Percentiles rank a stretch among this genome's conserved stretches.
Evolutionary conservation across 1,284 basidiomycete genomes (phyloP).

Genomic region (Heterobasidion parviporum): DNA sequence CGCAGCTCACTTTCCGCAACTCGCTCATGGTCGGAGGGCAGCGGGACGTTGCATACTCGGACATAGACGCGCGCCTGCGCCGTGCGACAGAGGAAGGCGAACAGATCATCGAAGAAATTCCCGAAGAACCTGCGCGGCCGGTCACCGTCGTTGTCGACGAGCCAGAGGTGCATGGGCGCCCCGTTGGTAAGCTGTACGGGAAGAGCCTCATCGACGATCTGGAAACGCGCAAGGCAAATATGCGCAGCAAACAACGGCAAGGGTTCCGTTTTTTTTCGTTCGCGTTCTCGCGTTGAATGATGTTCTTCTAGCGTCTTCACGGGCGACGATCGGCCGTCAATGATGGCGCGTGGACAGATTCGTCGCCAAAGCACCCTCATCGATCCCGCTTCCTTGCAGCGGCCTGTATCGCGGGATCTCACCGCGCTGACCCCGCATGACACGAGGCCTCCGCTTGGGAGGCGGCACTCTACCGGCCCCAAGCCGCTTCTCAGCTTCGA

Average conservation of each 20-base stretch:
- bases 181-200: conserved; percentile 72
- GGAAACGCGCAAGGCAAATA: conserved; percentile 64
- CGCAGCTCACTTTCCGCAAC: conserved; percentile 76
- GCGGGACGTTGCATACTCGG: conserved; percentile 50
- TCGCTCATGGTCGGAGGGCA: conserved; percentile 59
- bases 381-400: conserved; percentile 53
- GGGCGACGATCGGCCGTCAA: conserved; percentile 73
- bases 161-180: conserved; percentile 30
- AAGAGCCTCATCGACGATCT: conserved; percentile 77
- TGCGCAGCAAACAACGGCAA: conserved; percentile 70
- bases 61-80: conserved; percentile 49
- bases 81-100: conserved; percentile 66
- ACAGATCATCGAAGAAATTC: conserved; percentile 45
- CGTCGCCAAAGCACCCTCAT: conserved; percentile 60
- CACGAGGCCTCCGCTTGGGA: conserved; percentile 28
- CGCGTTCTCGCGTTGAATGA: background rate
- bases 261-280: conserved; percentile 9
- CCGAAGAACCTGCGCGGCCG: conserved; percentile 24
- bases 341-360: conserved; percentile 64
- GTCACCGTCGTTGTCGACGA: conserved; percentile 33
- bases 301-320: conserved; percentile 47
- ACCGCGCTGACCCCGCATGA: conserved; percentile 32
- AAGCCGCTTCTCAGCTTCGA: conserved; percentile 59
- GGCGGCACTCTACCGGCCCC: conserved; percentile 39
- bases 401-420: conserved; percentile 28